Evolutionary conservation across 805 yeast genomes (phyloP), one percentile per base, ranked within the genome.

Genomic region (Starmerella bombicola): DNA sequence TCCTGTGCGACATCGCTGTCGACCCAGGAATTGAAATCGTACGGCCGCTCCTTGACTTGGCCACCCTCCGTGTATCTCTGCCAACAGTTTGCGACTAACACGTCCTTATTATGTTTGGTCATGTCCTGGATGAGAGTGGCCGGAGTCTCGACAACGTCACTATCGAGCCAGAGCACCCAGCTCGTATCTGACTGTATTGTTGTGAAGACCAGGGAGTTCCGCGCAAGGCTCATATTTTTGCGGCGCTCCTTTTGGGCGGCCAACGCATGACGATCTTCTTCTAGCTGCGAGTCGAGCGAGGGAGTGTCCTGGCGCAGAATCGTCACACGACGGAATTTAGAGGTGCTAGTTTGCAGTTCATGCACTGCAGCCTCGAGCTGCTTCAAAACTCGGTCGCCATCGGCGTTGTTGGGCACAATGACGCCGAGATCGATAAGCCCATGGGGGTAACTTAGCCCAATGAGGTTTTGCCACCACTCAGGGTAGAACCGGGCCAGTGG

Each of bases 91-190:
- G 97, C 96, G 2, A 91, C 80, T 22, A 91, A 61, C 9, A 91
- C 80, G 3, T 95, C 84, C 59, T 80, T 83, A 60, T 88, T 74
- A 61, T 85, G 95, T 9, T 69, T 56, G 15, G 88, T 76, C 70
- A 91, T 63, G 57, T 88, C 97, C 64, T 91, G 93, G 47, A 91
- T 73, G 53, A 91, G 64, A 15, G 80, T 74, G 12, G 71, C 62
- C 15, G 95, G 94, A 4, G 95, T 74, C 62, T 91, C 99, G 25
- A 86, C 71, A 33, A 91, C 78, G 62, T 91, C 99, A 2, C 94
- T 78, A 61, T 91, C 99, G 51, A 91, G 66, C 99, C 99, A 91
- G 38, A 91, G 65, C 16, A 88, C 80, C 98, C 98, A 91, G 18
- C 93, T 75, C 2, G 93, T 85, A 51, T 80, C 73, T 17, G 96